These are phyloP conservation scores for Metschnikowia proteae DNA, from an alignment of 805 yeast genomes.

Conservation along the genomic window DNA sequence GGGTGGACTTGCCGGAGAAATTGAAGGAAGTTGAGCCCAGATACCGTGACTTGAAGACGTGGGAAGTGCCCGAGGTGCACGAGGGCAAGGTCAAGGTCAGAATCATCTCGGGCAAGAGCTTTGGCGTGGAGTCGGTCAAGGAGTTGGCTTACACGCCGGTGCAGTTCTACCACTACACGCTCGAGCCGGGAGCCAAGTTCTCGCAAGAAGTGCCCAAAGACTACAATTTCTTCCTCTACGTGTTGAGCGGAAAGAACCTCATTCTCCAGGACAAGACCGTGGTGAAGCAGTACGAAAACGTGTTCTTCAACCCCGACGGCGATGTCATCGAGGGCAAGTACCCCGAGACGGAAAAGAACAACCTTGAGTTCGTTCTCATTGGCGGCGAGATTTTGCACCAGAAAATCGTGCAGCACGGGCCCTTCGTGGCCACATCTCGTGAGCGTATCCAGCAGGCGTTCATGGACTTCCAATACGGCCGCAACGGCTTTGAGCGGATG, in stretches of 20 bases:
- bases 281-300: slow-evolving; percentile 44
- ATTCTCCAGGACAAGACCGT: slow-evolving; percentile 38
- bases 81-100: slow-evolving; percentile 60
- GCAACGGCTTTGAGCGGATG: slow-evolving; percentile 68
- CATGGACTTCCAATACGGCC: slow-evolving; percentile 62
- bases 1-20: slow-evolving; percentile 40
- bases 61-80: slow-evolving; percentile 68
- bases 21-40: slow-evolving; percentile 51
- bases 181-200: slow-evolving; percentile 63
- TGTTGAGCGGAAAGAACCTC: slow-evolving; percentile 56
- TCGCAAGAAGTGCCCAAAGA: slow-evolving; percentile 54
- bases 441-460: slow-evolving; percentile 68
- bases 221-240: slow-evolving; percentile 68
- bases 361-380: slow-evolving; percentile 62
- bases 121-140: slow-evolving; percentile 69
- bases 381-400: slow-evolving; percentile 77
- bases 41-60: slow-evolving; percentile 68
- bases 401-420: slow-evolving; percentile 81
- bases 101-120: slow-evolving; percentile 74
- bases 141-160: slow-evolving; percentile 83
- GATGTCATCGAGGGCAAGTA: slow-evolving; percentile 50
- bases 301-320: slow-evolving; percentile 70
- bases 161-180: slow-evolving; percentile 58
- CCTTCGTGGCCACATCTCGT: slow-evolving; percentile 74
- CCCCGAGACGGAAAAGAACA: slow-evolving; percentile 30